Evolutionary conservation across 306 rosid species (phyloP), one percentile per base, ranked within the genome.

Genomic region (Lupinus albus): DNA sequence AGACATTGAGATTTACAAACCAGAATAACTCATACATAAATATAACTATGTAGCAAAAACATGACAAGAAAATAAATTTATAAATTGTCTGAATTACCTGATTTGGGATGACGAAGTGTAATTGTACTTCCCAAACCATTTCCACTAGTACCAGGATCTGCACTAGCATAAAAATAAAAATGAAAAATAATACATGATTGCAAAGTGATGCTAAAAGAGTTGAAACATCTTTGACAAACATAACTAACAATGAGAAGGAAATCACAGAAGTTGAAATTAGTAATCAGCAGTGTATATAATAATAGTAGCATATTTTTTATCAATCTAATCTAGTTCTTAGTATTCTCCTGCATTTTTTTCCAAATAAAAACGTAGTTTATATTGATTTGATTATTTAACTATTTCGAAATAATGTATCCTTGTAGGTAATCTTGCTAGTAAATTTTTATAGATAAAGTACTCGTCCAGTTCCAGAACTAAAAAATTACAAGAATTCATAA

Each of bases 31-130:
- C 45, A 73, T 5, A 28, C 6, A 28, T 20, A 28, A 14, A 28
- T 12, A 58, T 4, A 33, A 63, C 55, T 48, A 74, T 13, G 8
- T 51, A 64, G 65, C 10, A 9, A 32, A 20, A 61, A n/a, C 25
- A n/a, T 25, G 17, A 44, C 30, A 7, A 57, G 11, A 20, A 58
- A 8, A 8, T 18, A 51, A 41, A 61, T 53, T 5, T 13, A 3
- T 33, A 39, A 21, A 71, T 11, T 55, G 0, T 13, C 52, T 2
- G 30, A 63, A 46, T 25, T 65, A 89, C 98, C 97, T 52, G 88
- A 83, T 73, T 88, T 88, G 49, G 98, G 96, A 79, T 88, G 95
- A 59, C 95, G 90, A 30, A 93, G 91, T 1, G 67, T 69, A 15
- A 89, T 71, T 65, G 84, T 51, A 9, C 36, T 76, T 50, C 95